Percentiles rank a stretch among this genome's conserved stretches.
Conservation (phyloP, 306 rosid genomes). For the Gillenia trifoliata region DNA sequence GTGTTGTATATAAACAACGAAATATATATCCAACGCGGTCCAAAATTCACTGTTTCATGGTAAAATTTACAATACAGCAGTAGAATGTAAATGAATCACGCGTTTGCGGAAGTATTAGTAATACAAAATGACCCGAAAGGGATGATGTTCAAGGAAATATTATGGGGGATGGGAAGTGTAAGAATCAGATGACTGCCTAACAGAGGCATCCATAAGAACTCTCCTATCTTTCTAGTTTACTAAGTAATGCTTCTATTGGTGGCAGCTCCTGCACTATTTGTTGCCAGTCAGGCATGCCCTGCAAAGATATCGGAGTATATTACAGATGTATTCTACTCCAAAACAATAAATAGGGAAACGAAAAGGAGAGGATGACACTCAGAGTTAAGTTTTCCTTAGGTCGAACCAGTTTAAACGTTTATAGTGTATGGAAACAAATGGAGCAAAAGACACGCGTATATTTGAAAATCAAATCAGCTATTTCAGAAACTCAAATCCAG, state of each 20-base stretch:
- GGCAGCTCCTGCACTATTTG: constrained; percentile 84
- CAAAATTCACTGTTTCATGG: background rate
- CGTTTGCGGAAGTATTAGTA: background rate
- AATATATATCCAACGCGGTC: background rate
- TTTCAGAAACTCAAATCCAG: background rate
- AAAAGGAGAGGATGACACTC: background rate
- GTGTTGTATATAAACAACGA: background rate
- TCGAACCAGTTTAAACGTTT: background rate
- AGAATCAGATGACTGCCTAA: background rate
- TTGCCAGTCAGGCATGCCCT: constrained; percentile 99
- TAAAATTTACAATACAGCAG: background rate
- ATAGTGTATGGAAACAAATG: background rate
- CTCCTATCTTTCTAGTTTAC: constrained; percentile 79
- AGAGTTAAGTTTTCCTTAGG: background rate
- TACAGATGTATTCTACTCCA: background rate
- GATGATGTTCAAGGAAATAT: background rate
- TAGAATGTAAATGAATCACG: background rate
- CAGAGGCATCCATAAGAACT: constrained; percentile 7
- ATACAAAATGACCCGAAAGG: background rate
- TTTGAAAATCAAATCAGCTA: background rate
- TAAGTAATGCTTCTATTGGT: constrained; percentile 74
- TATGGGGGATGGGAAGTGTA: background rate
- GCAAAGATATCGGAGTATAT: constrained; percentile 21
- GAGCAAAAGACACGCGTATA: background rate
- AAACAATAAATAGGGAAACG: background rate